Conservation (phyloP, 192 early-diverging fungal genomes). For the Gigaspora rosea region DNA sequence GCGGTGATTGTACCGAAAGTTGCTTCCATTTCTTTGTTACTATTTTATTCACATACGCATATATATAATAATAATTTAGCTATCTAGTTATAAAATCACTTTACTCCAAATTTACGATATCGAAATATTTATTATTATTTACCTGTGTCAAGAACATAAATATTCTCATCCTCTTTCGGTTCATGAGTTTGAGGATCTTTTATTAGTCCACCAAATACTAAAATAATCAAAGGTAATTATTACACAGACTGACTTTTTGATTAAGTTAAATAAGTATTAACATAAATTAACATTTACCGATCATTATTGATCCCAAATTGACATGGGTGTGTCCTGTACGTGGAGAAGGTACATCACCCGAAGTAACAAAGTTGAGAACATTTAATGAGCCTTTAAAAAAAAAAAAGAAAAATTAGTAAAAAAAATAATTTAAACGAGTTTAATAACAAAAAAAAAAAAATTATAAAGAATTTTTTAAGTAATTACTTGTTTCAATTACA, state of each 20-base stretch:
- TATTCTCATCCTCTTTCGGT: constrained; percentile 37
- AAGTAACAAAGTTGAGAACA: constrained; percentile 38
- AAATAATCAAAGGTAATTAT: neutral
- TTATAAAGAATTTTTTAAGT: neutral
- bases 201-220: constrained; percentile 48
- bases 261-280: no score
- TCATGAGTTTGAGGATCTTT: neutral
- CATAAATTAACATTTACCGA: constrained; percentile 36
- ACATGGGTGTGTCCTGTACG: constrained; percentile 46
- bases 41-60: neutral
- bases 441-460: neutral
- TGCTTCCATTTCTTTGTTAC: constrained; percentile 49
- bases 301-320: constrained; percentile 47
- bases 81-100: constrained; percentile 13
- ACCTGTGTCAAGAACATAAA: constrained; percentile 49
- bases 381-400: constrained; percentile 38
- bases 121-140: neutral
- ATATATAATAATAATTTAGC: neutral
- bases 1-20: constrained; percentile 36
- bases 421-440: constrained; percentile 21
- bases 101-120: neutral
- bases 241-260: no score
- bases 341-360: constrained; percentile 46
- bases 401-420: neutral
- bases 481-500: constrained; percentile 46